A percentile compares a stretch with the other conserved stretches of the same genome.
Conservation (phyloP, 495 filamentous ascomycete genomes). For the Lasiosphaeria miniovina region DNA sequence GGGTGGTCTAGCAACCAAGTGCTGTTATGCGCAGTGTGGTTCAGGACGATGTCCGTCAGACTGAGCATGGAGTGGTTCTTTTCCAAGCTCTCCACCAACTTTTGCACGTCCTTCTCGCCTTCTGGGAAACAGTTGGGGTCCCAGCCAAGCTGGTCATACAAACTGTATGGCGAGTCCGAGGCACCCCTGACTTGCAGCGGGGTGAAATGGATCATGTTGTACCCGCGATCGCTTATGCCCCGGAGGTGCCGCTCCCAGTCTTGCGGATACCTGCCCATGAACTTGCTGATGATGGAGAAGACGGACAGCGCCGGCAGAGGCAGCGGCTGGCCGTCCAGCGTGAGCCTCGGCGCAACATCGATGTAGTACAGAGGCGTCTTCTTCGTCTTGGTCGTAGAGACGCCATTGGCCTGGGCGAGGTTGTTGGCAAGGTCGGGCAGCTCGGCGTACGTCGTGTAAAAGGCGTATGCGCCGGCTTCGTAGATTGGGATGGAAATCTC, state of each 20-base stretch:
- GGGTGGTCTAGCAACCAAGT: conserved; percentile 92
- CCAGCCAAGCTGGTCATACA: conserved; percentile 87
- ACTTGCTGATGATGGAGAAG: conserved; percentile 95
- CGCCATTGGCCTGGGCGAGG: conserved; percentile 36
- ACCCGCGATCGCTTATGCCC: conserved; percentile 83
- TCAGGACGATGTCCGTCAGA: conserved; percentile 96
- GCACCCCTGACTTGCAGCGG: conserved; percentile 83
- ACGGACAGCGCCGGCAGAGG: conserved; percentile 84
- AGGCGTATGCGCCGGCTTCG: conserved; percentile 86
- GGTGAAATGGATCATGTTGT: conserved; percentile 99
- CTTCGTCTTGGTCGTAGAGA: conserved; percentile 45
- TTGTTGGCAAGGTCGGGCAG: conserved; percentile 72
- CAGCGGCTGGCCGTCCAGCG: conserved; percentile 63
- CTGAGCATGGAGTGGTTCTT: conserved; percentile 79
- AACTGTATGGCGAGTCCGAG: conserved; percentile 95
- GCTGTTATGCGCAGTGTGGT: conserved; percentile 96
- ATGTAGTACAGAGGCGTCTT: conserved; percentile 80
- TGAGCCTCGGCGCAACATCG: conserved; percentile 83
- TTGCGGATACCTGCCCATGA: conserved; percentile 86
- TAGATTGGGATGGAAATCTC: conserved; percentile 84
- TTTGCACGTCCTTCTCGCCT: conserved; percentile 78
- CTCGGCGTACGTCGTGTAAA: conserved; percentile 89
- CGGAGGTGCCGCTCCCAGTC: conserved; percentile 87
- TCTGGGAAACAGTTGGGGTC: conserved; percentile 79
- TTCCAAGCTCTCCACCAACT: conserved; percentile 77